These are phyloP conservation scores for Colletotrichum tamarilloi DNA, from an alignment of 2,329 filamentous ascomycete species.

Conservation along the genomic window DNA sequence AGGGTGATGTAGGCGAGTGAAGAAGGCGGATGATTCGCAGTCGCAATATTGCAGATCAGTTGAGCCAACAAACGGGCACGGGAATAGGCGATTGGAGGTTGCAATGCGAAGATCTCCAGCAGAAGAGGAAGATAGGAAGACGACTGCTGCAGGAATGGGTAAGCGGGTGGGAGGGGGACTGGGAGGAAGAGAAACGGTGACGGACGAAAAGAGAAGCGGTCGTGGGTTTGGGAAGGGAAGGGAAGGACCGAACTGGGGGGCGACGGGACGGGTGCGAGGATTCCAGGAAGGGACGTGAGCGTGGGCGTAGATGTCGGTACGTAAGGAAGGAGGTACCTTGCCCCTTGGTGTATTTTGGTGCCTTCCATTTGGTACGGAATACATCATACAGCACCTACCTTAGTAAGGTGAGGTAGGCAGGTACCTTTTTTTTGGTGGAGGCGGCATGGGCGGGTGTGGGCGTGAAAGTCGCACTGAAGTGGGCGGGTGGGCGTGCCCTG, in stretches of 20 bases:
- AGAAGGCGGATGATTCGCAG: conserved; percentile 1
- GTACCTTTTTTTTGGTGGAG: not conserved
- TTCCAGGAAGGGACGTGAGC: conserved; percentile 14
- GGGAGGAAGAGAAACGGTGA: not conserved
- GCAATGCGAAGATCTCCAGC: not conserved
- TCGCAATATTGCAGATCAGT: not conserved
- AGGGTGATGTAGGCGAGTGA: not conserved
- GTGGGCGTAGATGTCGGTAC: not conserved
- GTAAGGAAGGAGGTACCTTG: not conserved
- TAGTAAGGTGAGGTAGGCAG: not conserved
- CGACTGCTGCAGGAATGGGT: not conserved
- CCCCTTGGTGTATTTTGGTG: no score
- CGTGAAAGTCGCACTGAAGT: not conserved
- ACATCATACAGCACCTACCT: no score
- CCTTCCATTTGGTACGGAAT: no score
- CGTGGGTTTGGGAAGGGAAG: conserved; percentile 21
- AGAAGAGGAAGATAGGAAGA: not conserved
- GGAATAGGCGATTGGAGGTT: not conserved
- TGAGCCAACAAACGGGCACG: no score
- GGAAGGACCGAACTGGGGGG: conserved; percentile 15
- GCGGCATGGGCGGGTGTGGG: not conserved
- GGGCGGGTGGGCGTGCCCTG: not conserved
- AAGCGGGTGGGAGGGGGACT: not conserved
- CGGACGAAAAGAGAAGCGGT: conserved; percentile 26
- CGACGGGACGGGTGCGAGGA: conserved; percentile 21